Base-by-base conservation (phyloP, 176 grass and related monocot species). In the Elaeis guineensis region DNA sequence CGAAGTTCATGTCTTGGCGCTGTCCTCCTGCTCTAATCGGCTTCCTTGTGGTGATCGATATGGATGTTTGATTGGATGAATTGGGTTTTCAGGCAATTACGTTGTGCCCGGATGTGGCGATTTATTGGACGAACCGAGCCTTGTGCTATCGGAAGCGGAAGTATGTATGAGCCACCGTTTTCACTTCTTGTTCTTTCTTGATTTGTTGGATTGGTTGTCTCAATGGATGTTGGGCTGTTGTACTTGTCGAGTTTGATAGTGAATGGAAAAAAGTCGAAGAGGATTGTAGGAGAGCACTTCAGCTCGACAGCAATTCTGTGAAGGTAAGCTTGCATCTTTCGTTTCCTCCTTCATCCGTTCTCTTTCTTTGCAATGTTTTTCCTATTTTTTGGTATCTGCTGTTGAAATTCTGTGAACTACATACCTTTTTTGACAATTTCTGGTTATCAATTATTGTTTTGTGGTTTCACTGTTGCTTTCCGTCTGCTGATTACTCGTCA, bases 51-150 rank as follows among this genome's bases (percentile, higher is more conserved):
- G 50, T 21, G 29, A 51, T 4, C 55, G 48, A n/a, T 9, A 39
- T 63, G 54, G 55, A 76, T 62, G 83, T 56, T 73, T 59, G 5
- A 51, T 16, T 81, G 24, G 35, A 44, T 21, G 58, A 67, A 68
- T 95, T 65, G 73, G 50, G 55, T 69, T 80, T 26, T 76, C 82
- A 95, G 91, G 92, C 92, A 59, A 96, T 96, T 50, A 71, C 69
- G 53, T 80, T 90, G 7, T 85, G 83, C 69, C 83, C 79, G 52
- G 77, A 77, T 63, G 75, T 90, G 57, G 72, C 83, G 12, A 75
- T 87, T 21, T 96, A 88, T 60, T 90, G 75, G 87, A 82, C 80
- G 49, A 96, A 90, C 75, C 78, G 80, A 64, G 87, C 86, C 52
- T 76, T 96, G 44, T 96, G 86, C 75, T 88, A 85, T 71, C 87